Evolutionary conservation across 225 moss, liverwort and hornwort species (phyloP), one percentile per base, ranked within the genome.

Genomic region (Bryum argenteum): DNA sequence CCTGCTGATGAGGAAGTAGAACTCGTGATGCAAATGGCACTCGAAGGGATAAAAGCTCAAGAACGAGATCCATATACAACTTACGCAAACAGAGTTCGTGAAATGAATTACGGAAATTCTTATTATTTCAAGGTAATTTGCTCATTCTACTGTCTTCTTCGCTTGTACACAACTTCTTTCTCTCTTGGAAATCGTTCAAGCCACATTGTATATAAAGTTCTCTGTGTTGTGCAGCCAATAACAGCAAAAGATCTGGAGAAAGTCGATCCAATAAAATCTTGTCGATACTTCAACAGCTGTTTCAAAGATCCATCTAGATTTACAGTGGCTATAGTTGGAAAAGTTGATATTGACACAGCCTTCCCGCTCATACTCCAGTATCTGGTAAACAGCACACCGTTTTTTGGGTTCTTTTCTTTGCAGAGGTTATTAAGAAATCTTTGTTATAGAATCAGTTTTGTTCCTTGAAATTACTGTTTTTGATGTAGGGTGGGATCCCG

Each of bases 21-120:
- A 79, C 78, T 96, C 39, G 96, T 96, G n/a, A 96, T 96, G 96
- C 96, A 93, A 87, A 90, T 91, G 96, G 84, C 91, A 41, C 89
- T 82, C 73, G 96, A 96, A 90, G 96, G 86, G 50, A 96, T 96
- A 48, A 96, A 96, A 79, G 96, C 96, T 70, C 96, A 96, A 85
- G 96, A 93, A 80, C 88, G 96, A 84, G 96, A 96, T 80, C 96
- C 96, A 9, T 96, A 90, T 66, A 91, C 96, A 66, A 81, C 96
- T 14, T 96, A 96, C 78, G 93, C 91, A 18, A 96, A 93, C 63
- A 88, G 96, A 82, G 96, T 96, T 59, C 91, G 91, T 56, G 96
- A 96, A 87, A 85, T 96, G 20, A 96, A 96, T 74, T 96, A 96
- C 79, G 96, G 96, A 28, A 91, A 93, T 70, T 96, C 96, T 14